Percentiles rank a stretch among this genome's conserved stretches.
phyloP scores from a whole-genome alignment of 2,329 filamentous ascomycete species.

The Scytalidium sp. region DNA sequence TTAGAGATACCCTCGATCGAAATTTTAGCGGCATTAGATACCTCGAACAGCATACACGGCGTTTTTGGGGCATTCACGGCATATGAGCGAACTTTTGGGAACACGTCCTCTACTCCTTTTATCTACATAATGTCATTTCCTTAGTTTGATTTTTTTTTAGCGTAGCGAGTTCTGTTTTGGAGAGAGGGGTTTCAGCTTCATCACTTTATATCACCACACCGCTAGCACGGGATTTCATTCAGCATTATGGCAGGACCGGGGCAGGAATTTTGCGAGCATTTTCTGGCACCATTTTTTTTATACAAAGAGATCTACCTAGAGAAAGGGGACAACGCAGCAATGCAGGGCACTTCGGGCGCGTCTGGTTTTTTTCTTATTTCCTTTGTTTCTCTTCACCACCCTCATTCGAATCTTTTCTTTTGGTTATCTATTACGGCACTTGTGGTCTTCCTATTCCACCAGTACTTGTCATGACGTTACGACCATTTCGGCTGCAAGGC shows the following conservation, averaged over 20 bases:
- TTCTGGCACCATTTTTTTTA: slow-evolving; percentile 33
- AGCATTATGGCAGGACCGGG: slow-evolving; percentile 27
- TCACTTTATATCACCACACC: slow-evolving; percentile 41
- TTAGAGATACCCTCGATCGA: slow-evolving; percentile 17
- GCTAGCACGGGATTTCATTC: slow-evolving; percentile 28
- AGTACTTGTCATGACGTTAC: slow-evolving; percentile 14
- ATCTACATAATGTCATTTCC: slow-evolving; percentile 30
- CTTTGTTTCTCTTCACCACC: slow-evolving; percentile 10
- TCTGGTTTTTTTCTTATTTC: slow-evolving; percentile 29
- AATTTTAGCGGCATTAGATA: slow-evolving; percentile 31
- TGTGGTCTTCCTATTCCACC: slow-evolving; percentile 13
- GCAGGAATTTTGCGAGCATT: slow-evolving; percentile 27
- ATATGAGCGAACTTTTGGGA: slow-evolving; percentile 27
- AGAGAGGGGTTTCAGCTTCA: slow-evolving; percentile 39
- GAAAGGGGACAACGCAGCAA: slow-evolving; percentile 62
- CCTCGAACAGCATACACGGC: slow-evolving; percentile 20
- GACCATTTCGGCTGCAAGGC: slow-evolving; percentile 13
- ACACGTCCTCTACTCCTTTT: slow-evolving; percentile 16
- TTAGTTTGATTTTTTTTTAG: slow-evolving; percentile 42
- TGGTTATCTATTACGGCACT: slow-evolving; percentile 22
- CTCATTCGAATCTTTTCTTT: slow-evolving; percentile 21
- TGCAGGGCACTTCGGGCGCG: slow-evolving; percentile 49
- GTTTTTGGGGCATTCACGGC: slow-evolving; percentile 27
- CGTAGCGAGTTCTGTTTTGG: slow-evolving; percentile 46
- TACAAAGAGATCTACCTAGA: slow-evolving; percentile 26